These are phyloP conservation scores for Lolium multiflorum DNA, from an alignment of 176 grass and related monocot genomes.

Conservation along the genomic window DNA sequence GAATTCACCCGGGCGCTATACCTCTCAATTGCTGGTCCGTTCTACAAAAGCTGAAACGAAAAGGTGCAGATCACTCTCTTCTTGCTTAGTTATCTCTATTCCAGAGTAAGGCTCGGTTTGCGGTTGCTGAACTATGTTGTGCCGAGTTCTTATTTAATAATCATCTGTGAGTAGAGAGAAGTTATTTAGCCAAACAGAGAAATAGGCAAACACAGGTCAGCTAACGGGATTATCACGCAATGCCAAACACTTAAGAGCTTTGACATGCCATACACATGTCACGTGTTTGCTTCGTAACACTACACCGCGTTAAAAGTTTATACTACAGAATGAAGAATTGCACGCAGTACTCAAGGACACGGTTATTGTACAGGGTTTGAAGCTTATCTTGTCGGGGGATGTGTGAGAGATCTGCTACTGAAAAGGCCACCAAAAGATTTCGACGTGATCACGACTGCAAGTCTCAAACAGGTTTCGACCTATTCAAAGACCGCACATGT, in stretches of 20 bases:
- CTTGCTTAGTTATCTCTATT: constrained; percentile 6
- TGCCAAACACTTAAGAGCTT: constrained; percentile 8
- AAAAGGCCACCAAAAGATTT: constrained; percentile 90
- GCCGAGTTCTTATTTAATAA: background rate
- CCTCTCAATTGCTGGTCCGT: constrained; percentile 51
- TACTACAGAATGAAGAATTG: constrained; percentile 13
- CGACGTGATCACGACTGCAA: constrained; percentile 86
- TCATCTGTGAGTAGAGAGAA: background rate
- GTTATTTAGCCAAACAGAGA: background rate
- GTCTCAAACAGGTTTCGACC: constrained; percentile 71
- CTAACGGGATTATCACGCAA: background rate
- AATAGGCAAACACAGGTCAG: background rate
- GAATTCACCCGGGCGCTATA: constrained; percentile 56
- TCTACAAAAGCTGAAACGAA: constrained; percentile 52
- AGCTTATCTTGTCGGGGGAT: constrained; percentile 93
- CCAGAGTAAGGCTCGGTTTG: background rate
- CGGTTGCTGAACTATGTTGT: background rate
- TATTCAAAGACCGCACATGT: constrained; percentile 27
- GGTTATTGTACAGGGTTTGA: constrained; percentile 63
- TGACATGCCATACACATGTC: constrained; percentile 16
- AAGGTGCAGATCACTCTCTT: constrained; percentile 50
- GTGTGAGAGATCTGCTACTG: constrained; percentile 87
- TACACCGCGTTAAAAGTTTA: background rate
- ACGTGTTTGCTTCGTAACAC: constrained; percentile 34
- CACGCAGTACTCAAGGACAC: constrained; percentile 37